These are phyloP conservation scores for Ceratobasidium sp. DNA, from an alignment of 1,284 basidiomycete species.

Conservation along the genomic window DNA sequence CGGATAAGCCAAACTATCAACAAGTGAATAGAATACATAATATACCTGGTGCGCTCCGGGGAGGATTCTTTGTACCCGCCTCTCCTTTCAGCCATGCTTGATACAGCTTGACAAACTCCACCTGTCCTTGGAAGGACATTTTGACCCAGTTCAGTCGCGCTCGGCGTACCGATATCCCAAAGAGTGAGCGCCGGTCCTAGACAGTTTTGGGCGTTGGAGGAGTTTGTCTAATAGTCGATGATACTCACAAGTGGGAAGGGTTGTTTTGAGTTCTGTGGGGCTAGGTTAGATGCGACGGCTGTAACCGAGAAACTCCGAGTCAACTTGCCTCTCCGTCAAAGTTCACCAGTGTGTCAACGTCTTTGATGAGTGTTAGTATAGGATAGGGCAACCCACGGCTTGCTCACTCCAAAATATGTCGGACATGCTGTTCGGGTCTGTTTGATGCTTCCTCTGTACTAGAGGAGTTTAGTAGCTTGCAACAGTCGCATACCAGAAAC, in stretches of 20 bases:
- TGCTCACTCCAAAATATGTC: conserved; percentile 27
- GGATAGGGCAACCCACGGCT: neutral
- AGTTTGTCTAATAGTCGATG: neutral
- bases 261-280: conserved; percentile 16
- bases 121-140: conserved; percentile 66
- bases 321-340: conserved; percentile 8
- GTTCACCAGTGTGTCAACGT: conserved; percentile 24
- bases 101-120: conserved; percentile 26
- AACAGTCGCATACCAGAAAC: neutral
- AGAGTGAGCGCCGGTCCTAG: conserved; percentile 64
- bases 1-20: neutral
- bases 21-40: neutral
- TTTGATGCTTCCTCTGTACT: conserved; percentile 29
- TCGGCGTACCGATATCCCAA: conserved; percentile 77
- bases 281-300: neutral
- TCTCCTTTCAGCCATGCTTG: conserved; percentile 28
- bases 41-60: conserved; percentile 11
- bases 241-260: conserved; percentile 8
- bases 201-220: neutral
- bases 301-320: too few relatives aligned
- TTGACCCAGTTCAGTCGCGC: conserved; percentile 75
- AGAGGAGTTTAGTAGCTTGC: neutral
- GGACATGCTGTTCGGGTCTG: conserved; percentile 26
- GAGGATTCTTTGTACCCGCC: neutral
- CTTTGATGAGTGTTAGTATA: neutral